A percentile compares a stretch with the other conserved stretches of the same genome.
These are phyloP conservation scores for Citrus unshiu DNA, from an alignment of 345 rosid species.

Conservation along the genomic window DNA sequence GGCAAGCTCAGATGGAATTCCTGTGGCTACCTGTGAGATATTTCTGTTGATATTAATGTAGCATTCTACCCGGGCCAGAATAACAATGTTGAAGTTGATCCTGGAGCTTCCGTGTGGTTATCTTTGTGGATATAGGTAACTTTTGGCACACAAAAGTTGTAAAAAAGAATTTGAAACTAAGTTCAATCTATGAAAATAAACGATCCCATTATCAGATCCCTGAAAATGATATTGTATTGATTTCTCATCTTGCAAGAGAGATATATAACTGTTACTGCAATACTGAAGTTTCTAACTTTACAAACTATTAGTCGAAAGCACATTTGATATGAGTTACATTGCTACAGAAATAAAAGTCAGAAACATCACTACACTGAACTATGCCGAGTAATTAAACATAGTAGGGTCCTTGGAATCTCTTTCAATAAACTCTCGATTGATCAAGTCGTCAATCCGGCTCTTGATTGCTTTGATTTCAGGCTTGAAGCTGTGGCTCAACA, in stretches of 20 bases:
- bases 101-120: constrained; percentile 22
- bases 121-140: constrained; percentile 22
- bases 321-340: neutral
- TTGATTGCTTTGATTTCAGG: constrained; percentile 44
- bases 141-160: neutral
- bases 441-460: constrained; percentile 39
- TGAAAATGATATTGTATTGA: neutral
- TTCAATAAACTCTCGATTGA: constrained; percentile 33
- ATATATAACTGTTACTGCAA: neutral
- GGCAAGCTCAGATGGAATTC: constrained; percentile 25
- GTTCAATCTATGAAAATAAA: too few species aligned
- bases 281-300: neutral
- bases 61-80: too few species aligned
- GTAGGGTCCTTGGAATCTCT: constrained; percentile 35
- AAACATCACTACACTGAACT: neutral
- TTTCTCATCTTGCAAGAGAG: neutral
- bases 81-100: too few species aligned
- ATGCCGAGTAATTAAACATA: constrained; percentile 27
- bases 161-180: too few species aligned
- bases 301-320: neutral
- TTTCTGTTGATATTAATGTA: constrained; percentile 24
- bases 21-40: neutral
- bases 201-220: neutral
- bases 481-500: constrained; percentile 36
- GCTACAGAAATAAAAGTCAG: neutral